These are phyloP conservation scores for Capillidium heterosporum DNA, from an alignment of 371 early-diverging fungal species.

Conservation along the genomic window DNA sequence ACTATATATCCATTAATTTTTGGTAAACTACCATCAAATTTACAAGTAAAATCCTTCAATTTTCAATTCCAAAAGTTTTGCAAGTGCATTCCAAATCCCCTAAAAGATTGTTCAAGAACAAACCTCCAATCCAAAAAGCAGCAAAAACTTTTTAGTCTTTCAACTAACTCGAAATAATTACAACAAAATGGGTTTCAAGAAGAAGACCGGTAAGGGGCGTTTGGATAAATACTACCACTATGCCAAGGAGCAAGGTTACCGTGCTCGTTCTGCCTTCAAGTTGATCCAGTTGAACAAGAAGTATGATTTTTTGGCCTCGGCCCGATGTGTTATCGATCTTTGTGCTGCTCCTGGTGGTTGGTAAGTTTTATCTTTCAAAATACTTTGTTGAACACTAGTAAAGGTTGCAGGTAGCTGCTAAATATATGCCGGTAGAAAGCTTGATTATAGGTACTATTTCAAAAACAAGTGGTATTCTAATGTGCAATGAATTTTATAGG, in stretches of 20 bases:
- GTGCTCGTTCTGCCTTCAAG: conserved; percentile 99
- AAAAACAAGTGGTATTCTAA: neutral
- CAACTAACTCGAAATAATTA: too few species aligned
- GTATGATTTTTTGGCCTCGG: conserved; percentile 85
- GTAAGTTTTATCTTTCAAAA: conserved; percentile 20
- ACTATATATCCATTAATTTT: too few species aligned
- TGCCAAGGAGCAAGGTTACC: conserved; percentile 99
- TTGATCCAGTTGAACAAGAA: conserved; percentile 98
- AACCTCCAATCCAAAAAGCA: too few species aligned
- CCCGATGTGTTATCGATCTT: conserved; percentile 90
- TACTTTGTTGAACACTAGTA: neutral
- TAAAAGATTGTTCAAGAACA: too few species aligned
- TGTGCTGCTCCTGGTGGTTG: conserved; percentile 99
- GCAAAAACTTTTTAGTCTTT: too few species aligned
- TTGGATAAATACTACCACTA: conserved; percentile 99
- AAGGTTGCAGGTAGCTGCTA: conserved; percentile 85
- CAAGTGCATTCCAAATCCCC: too few species aligned
- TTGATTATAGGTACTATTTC: conserved; percentile 62
- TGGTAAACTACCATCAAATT: too few species aligned
- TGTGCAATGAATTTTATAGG: conserved; percentile 23
- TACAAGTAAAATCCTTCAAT: too few species aligned
- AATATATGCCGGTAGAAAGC: conserved; percentile 89
- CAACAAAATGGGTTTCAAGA: conserved; percentile 31
- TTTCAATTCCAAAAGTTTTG: too few species aligned
- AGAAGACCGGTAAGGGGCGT: conserved; percentile 75